Evolutionary conservation across 495 filamentous ascomycete species (phyloP).

Genomic region (Endocarpon pusillum): DNA sequence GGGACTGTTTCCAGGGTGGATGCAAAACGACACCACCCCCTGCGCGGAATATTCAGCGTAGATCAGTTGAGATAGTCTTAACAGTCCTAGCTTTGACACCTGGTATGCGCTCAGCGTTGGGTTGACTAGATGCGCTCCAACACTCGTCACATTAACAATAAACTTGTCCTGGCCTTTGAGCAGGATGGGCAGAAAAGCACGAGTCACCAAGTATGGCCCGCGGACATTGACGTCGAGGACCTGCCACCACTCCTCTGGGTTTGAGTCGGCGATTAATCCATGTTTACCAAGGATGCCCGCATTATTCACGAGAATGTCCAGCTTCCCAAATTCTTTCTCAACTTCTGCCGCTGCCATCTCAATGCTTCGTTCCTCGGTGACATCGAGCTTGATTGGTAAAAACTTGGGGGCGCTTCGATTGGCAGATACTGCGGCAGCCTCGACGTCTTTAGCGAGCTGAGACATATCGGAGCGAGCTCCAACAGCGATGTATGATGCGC

Average conservation of each 20-base stretch:
- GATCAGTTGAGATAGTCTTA: constrained; percentile 16
- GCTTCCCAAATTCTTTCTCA: constrained; percentile 11
- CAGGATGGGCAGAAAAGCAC: constrained; percentile 28
- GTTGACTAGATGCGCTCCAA: constrained; percentile 11
- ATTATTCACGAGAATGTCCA: constrained; percentile 26
- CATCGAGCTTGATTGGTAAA: constrained; percentile 23
- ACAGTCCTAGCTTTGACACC: constrained; percentile 18
- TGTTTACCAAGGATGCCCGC: constrained; percentile 20
- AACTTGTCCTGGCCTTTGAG: constrained; percentile 19
- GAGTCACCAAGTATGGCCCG: constrained; percentile 19
- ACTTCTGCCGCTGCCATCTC: constrained; percentile 18
- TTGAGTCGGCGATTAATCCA: background rate
- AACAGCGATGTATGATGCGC: constrained; percentile 25
- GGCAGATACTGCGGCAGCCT: constrained; percentile 18
- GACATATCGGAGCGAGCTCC: constrained; percentile 24
- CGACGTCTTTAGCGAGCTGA: constrained; percentile 21
- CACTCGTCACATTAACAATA: constrained; percentile 24
- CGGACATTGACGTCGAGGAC: constrained; percentile 27
- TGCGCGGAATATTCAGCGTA: constrained; percentile 19
- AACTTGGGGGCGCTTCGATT: too few relatives aligned
- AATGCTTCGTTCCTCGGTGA: constrained; percentile 24
- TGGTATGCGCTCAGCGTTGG: constrained; percentile 22
- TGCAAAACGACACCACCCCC: constrained; percentile 15
- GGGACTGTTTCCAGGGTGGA: constrained; percentile 24
- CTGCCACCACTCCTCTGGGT: constrained; percentile 15